Conservation (phyloP, 495 filamentous ascomycete genomes). For the Evernia prunastri region DNA sequence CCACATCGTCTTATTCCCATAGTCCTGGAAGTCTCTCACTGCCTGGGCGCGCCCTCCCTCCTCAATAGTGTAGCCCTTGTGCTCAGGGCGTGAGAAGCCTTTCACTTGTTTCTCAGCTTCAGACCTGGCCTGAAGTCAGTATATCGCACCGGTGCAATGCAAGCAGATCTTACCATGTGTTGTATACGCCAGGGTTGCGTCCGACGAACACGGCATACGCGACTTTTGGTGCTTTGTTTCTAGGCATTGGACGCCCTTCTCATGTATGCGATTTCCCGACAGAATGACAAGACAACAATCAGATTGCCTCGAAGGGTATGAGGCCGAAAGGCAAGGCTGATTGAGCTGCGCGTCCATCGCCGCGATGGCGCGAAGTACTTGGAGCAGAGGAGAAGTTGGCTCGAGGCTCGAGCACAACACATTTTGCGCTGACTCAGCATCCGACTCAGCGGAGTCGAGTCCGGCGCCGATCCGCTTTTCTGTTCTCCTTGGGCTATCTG, state of each 20-base stretch:
- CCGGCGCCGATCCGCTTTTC: neutral
- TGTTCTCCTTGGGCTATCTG: neutral
- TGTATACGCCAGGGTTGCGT: constrained; percentile 15
- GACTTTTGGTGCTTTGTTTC: constrained; percentile 7
- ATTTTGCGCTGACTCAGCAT: neutral
- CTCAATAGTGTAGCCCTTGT: constrained; percentile 3
- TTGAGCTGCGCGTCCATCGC: neutral
- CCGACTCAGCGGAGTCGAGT: neutral
- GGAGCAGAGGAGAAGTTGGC: neutral
- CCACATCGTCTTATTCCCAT: neutral
- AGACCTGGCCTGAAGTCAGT: neutral
- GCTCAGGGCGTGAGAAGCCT: neutral
- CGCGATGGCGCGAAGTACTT: neutral
- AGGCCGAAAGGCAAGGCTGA: neutral
- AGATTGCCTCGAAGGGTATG: neutral
- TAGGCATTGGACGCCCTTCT: neutral
- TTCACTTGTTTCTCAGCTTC: constrained; percentile 15
- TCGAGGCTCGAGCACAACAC: constrained; percentile 1
- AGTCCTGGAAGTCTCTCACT: neutral
- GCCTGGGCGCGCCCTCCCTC: constrained; percentile 5
- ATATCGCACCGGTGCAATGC: neutral
- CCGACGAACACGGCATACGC: constrained; percentile 21
- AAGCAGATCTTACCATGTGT: constrained; percentile 6
- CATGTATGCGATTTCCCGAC: neutral
- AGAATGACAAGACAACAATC: neutral